Base-by-base conservation (phyloP, 768 basidiomycete genomes). In the Trametes gibbosa region DNA sequence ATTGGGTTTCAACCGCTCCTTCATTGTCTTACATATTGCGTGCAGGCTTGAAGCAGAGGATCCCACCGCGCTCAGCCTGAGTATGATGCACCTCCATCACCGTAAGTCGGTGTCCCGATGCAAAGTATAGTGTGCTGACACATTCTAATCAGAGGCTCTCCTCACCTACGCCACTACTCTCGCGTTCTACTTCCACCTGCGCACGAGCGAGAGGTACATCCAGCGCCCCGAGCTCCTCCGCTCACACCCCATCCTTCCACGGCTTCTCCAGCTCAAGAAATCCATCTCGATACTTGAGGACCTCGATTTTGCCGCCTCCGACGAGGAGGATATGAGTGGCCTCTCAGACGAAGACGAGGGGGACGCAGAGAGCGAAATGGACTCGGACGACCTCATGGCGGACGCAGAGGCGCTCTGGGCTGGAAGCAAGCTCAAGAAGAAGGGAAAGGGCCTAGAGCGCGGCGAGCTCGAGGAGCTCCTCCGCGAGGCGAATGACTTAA, bases 111-210 rank as follows among this genome's bases (percentile, higher is more conserved):
- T 57, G 53, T 19, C 53, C 39, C 29, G 5, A 42, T 46, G 8
- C 34, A 14, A 16, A 23, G 21, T 14, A 12, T 5, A 32, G 21
- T 19, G 43, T 23, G 4, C 39, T 54, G 23, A 50, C 46, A 37
- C 19, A 12, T 34, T 23, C 42, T 25, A 4, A 29, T 12, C 71
- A 98, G 95, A 98, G 79, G 83, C 94, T 1, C 78, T 96, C 2
- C 76, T 97, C 37, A 92, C 95, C 9, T 98, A 98, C 69, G 81
- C 91, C 19, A 91, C 94, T 0, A 87, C 86, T 2, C 85, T 98
- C 45, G 90, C 95, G 0, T 98, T 95, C 75, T 98, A 96, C 75
- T 76, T 98, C 40, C 85, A 95, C 71, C 79, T 98, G n/a, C 84
- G 90, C 17, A 78, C 89, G 23, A 81, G 81, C 40, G 77, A 82